Base-by-base conservation (phyloP, 768 basidiomycete species). In the Podaxis rugospora region DNA sequence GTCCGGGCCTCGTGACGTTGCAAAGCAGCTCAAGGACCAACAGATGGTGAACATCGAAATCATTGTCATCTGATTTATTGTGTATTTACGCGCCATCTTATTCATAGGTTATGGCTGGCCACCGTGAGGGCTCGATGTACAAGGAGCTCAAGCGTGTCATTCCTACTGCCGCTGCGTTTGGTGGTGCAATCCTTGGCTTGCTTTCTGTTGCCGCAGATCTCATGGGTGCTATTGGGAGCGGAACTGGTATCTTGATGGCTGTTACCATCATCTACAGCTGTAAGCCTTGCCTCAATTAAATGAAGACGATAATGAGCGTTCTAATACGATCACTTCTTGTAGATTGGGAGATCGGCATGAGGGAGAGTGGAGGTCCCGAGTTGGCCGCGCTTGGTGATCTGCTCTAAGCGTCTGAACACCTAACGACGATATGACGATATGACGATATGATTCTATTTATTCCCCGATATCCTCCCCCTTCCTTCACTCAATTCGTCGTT, bases 121-220 rank as follows among this genome's bases (percentile, higher is more conserved):
- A 98, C 74, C 90, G 95, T 66, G 97, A 99, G 72, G 94, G 91
- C 14, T 93, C 90, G 35, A 96, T 98, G 92, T 99, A 98, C 83
- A 99, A 98, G 79, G 97, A 98, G 72, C 85, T 99, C 63, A 99
- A 98, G 81, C 85, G 94, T 47, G 90, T 98, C 63, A 97, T 99
- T 65, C 97, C 97, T 1, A 98, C 95, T 21, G 96, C 97, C 11
- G 97, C 96, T 23, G 93, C 95, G 0, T 93, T 98, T 64, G 96
- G 97, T 47, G 96, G 96, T 39, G 97, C 95, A n/a, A 93, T 95
- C 62, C 88, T 98, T 11, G 96, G 95, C 28, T 77, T 97, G 11
- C 78, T 98, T 32, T 92, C 90, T 7, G 95, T 99, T 57, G 82
- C 86, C 10, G 95, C 97, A 2, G 96, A 99, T 70, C 75, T 99